A percentile compares a stretch with the other conserved stretches of the same genome.
Evolutionary conservation across 1,284 basidiomycete species (phyloP).

Genomic region (Naganishia cerealis): DNA sequence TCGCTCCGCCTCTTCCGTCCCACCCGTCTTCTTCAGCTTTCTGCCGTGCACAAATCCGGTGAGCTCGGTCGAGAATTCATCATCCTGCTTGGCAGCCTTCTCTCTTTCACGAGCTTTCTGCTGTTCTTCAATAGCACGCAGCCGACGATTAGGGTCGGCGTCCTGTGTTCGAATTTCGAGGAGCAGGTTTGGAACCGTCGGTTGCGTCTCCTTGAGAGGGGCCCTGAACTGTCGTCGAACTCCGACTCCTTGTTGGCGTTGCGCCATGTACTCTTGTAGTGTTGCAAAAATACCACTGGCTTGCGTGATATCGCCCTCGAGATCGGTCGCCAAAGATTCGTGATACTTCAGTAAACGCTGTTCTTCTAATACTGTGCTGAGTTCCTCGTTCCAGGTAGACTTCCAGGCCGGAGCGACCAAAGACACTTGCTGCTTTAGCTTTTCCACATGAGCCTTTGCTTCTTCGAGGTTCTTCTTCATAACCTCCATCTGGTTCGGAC

Average conservation of each 20-base stretch:
- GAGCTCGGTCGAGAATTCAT: conserved; percentile 80
- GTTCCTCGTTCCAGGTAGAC: conserved; percentile 95
- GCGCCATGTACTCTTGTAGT: conserved; percentile 80
- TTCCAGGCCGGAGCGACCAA: conserved; percentile 96
- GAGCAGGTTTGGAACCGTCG: conserved; percentile 65
- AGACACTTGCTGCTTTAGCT: conserved; percentile 78
- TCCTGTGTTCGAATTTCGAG: conserved; percentile 78
- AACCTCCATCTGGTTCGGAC: conserved; percentile 68
- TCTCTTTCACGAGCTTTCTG: conserved; percentile 76
- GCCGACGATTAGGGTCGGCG: conserved; percentile 73
- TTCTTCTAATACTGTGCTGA: conserved; percentile 95
- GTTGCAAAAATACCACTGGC: conserved; percentile 79
- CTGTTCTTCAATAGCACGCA: conserved; percentile 86
- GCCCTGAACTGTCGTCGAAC: conserved; percentile 26
- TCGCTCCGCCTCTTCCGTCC: conserved; percentile 84
- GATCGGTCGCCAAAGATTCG: conserved; percentile 82
- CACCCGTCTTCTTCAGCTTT: conserved; percentile 89
- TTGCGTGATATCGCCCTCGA: conserved; percentile 88
- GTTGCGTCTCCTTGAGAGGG: conserved; percentile 48
- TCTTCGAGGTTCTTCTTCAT: conserved; percentile 73
- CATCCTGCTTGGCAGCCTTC: conserved; percentile 59
- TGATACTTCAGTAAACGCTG: conserved; percentile 91
- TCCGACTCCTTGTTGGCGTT: conserved; percentile 55
- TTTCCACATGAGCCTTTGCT: conserved; percentile 71
- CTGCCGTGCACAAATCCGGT: conserved; percentile 76